phyloP scores from a whole-genome alignment of 768 basidiomycete genomes.

The Pleurotus giganteus region DNA sequence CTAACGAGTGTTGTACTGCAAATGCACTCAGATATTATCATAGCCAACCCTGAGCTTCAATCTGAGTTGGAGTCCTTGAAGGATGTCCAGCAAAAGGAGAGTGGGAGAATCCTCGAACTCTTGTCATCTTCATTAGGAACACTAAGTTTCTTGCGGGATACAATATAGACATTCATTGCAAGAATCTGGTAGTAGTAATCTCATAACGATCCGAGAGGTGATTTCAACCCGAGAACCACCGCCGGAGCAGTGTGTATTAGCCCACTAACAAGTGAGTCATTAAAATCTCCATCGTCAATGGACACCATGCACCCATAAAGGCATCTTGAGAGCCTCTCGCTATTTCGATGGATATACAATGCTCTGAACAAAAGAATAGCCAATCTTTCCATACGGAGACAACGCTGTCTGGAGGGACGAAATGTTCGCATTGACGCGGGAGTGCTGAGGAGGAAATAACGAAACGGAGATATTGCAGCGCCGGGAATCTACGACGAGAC shows the following conservation, averaged over 20 bases:
- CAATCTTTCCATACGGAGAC: not conserved
- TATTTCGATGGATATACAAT: not conserved
- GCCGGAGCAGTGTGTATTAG: no score
- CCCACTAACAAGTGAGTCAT: not conserved
- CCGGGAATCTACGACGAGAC: not conserved
- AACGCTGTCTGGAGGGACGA: not conserved
- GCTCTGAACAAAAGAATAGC: not conserved
- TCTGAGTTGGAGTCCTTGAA: slow-evolving; percentile 55
- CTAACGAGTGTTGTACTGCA: slow-evolving; percentile 82
- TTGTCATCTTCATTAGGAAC: slow-evolving; percentile 74
- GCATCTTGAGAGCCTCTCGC: not conserved
- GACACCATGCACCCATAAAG: not conserved
- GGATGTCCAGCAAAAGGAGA: slow-evolving; percentile 72
- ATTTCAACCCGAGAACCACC: no score
- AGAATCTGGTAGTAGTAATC: not conserved
- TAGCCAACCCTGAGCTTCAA: slow-evolving; percentile 66
- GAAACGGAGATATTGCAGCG: not conserved
- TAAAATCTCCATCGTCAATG: not conserved
- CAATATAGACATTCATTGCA: slow-evolving; percentile 34
- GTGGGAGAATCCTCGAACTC: slow-evolving; percentile 71
- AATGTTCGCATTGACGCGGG: not conserved
- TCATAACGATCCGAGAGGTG: no score
- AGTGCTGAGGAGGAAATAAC: not conserved
- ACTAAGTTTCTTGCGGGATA: slow-evolving; percentile 72
- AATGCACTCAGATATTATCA: slow-evolving; percentile 79